Evolutionary conservation across 139 green algal species (phyloP).

Genomic region (Picochlorum sp.): DNA sequence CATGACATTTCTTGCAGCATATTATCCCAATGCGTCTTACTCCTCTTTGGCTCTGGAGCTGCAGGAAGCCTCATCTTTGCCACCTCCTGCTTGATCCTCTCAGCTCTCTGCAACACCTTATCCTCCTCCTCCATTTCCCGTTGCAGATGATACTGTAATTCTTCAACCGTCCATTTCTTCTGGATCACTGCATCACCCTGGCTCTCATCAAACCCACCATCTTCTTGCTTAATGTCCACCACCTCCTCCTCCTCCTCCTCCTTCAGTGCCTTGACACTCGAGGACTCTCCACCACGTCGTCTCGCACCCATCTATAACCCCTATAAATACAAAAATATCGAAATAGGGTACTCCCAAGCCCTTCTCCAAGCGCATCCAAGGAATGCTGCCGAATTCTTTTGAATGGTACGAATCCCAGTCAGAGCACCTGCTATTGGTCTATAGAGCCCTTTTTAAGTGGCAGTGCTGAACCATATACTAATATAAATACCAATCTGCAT

Average conservation of each 20-base stretch:
- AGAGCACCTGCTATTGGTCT: too few relatives aligned
- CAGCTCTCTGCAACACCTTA: not conserved
- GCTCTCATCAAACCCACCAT: not conserved
- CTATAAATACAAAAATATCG: too few relatives aligned
- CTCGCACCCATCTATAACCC: too few relatives aligned
- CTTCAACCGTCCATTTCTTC: not conserved
- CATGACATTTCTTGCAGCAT: constrained; percentile 93
- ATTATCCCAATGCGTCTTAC: constrained; percentile 84
- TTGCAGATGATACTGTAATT: not conserved
- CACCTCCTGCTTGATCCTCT: not conserved
- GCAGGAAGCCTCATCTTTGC: not conserved
- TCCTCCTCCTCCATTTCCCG: not conserved
- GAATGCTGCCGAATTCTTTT: too few relatives aligned
- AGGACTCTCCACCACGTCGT: too few relatives aligned
- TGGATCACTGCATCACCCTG: not conserved
- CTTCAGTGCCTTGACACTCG: too few relatives aligned
- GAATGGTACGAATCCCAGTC: too few relatives aligned
- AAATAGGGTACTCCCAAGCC: too few relatives aligned
- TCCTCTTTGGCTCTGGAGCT: constrained; percentile 46
- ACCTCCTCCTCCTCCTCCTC: not conserved
- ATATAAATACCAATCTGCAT: too few relatives aligned
- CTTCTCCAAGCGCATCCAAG: too few relatives aligned
- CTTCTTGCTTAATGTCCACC: not conserved
- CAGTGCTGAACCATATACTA: too few relatives aligned
- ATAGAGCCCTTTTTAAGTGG: too few relatives aligned